Percentiles rank a stretch among this genome's conserved stretches.
Conservation (phyloP, 805 yeast species). For the Isabelozyma heimii region DNA sequence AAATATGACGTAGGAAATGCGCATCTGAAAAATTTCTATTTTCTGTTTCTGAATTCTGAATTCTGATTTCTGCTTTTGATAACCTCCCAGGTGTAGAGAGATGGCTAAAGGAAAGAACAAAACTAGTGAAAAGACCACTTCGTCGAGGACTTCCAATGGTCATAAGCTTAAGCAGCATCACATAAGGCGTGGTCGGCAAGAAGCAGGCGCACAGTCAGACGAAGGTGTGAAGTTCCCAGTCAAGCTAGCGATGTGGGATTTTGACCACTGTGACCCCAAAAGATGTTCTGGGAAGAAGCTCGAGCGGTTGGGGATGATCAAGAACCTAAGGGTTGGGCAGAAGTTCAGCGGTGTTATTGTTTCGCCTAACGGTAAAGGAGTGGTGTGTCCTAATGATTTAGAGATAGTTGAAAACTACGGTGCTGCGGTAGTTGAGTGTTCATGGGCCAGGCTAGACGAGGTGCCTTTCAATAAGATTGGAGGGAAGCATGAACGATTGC, state of each 20-base stretch:
- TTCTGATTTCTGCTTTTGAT: neutral
- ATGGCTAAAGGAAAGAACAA: constrained; percentile 62
- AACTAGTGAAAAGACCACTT: constrained; percentile 34
- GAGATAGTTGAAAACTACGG: constrained; percentile 77
- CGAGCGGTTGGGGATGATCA: constrained; percentile 82
- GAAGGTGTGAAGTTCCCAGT: constrained; percentile 55
- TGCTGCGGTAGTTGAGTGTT: constrained; percentile 97
- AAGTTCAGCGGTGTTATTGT: constrained; percentile 89
- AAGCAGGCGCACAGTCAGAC: constrained; percentile 22
- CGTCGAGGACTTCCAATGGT: constrained; percentile 48
- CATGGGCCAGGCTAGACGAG: constrained; percentile 98
- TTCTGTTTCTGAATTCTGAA: neutral
- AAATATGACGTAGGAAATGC: neutral
- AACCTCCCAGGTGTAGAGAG: neutral
- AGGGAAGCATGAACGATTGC: constrained; percentile 78
- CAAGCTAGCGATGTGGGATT: constrained; percentile 98
- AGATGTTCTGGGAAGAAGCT: constrained; percentile 94
- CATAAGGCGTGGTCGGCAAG: constrained; percentile 36
- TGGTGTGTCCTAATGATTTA: constrained; percentile 84
- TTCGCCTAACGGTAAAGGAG: constrained; percentile 86
- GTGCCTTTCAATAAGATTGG: constrained; percentile 94
- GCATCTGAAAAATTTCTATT: neutral
- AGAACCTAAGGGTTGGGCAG: constrained; percentile 82
- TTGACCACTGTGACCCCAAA: constrained; percentile 98
- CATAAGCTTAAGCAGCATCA: constrained; percentile 56